Evolutionary conservation across 169 alveolate species (phyloP).

Genomic region (Amoebophrya sp.): DNA sequence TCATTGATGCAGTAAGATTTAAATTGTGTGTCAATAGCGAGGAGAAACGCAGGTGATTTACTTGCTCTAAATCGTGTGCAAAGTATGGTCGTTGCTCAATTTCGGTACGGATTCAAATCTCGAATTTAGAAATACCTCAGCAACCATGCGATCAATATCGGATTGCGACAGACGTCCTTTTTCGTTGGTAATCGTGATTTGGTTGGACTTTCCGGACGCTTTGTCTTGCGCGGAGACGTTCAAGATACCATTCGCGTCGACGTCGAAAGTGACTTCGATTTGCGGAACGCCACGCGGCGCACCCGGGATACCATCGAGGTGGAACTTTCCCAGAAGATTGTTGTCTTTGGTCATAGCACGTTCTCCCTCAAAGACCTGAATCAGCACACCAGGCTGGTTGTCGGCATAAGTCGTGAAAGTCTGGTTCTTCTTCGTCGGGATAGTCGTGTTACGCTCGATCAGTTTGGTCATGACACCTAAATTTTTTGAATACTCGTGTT

Average conservation of each 20-base stretch:
- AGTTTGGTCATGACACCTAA: constrained; percentile 91
- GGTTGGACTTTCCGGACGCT: constrained; percentile 86
- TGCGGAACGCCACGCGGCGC: constrained; percentile 98
- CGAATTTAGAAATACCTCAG: not conserved
- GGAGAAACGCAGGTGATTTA: too few species aligned
- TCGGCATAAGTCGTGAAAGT: constrained; percentile 96
- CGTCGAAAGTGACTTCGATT: constrained; percentile 92
- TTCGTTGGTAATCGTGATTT: constrained; percentile 92
- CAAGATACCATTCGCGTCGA: constrained; percentile 93
- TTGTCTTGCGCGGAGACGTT: constrained; percentile 93
- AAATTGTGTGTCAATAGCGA: too few species aligned
- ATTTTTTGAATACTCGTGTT: too few species aligned
- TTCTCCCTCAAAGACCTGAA: constrained; percentile 85
- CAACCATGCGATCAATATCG: constrained; percentile 90
- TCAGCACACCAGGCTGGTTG: constrained; percentile 93
- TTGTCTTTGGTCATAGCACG: constrained; percentile 81
- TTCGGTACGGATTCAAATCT: too few species aligned
- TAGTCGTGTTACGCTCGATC: constrained; percentile 94
- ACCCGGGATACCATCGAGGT: constrained; percentile 93
- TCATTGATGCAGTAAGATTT: not conserved
- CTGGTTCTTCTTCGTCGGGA: constrained; percentile 96
- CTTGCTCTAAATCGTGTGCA: too few species aligned
- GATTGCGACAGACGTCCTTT: constrained; percentile 87
- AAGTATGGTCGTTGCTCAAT: too few species aligned
- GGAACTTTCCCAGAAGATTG: constrained; percentile 92